These are phyloP conservation scores for Pseudocercospora pini-densiflorae DNA, from an alignment of 2,329 filamentous ascomycete genomes.

Conservation along the genomic window DNA sequence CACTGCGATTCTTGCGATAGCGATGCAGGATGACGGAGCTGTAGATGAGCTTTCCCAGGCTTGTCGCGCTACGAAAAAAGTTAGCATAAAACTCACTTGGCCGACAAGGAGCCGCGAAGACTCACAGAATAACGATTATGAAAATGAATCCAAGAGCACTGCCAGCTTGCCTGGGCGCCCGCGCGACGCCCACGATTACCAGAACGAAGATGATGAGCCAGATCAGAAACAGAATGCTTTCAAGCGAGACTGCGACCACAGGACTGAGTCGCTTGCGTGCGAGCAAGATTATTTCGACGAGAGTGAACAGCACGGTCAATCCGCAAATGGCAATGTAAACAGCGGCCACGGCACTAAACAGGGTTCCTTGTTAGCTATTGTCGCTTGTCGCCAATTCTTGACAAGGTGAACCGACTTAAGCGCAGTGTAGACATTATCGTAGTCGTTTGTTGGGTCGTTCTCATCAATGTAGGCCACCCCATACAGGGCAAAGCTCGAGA, in stretches of 20 bases:
- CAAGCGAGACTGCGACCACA: slow-evolving; percentile 30
- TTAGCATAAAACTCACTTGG: slow-evolving; percentile 19
- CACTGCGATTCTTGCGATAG: slow-evolving; percentile 41
- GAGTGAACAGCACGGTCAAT: slow-evolving; percentile 34
- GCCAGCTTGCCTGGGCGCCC: neutral
- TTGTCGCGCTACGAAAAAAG: slow-evolving; percentile 37
- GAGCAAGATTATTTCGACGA: slow-evolving; percentile 30
- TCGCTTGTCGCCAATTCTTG: slow-evolving; percentile 22
- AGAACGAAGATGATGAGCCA: slow-evolving; percentile 30
- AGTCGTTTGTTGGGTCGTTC: neutral
- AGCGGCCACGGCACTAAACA: slow-evolving; percentile 27
- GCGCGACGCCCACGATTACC: slow-evolving; percentile 20
- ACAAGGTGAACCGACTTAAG: slow-evolving; percentile 23
- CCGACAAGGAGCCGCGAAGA: slow-evolving; percentile 16
- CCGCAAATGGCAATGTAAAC: slow-evolving; percentile 29
- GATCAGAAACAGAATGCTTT: slow-evolving; percentile 31
- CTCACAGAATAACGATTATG: slow-evolving; percentile 43
- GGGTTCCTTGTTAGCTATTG: slow-evolving; percentile 26
- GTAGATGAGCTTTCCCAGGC: slow-evolving; percentile 48
- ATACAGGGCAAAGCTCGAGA: slow-evolving; percentile 12
- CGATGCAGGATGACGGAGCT: slow-evolving; percentile 43
- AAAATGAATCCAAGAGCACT: slow-evolving; percentile 28
- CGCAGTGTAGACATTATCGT: slow-evolving; percentile 12
- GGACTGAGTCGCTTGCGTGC: slow-evolving; percentile 32
- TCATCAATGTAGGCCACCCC: slow-evolving; percentile 5